A percentile compares a stretch with the other conserved stretches of the same genome.
These are phyloP conservation scores for Trichoderma guizhouense DNA, from an alignment of 2,329 filamentous ascomycete genomes.

Conservation along the genomic window DNA sequence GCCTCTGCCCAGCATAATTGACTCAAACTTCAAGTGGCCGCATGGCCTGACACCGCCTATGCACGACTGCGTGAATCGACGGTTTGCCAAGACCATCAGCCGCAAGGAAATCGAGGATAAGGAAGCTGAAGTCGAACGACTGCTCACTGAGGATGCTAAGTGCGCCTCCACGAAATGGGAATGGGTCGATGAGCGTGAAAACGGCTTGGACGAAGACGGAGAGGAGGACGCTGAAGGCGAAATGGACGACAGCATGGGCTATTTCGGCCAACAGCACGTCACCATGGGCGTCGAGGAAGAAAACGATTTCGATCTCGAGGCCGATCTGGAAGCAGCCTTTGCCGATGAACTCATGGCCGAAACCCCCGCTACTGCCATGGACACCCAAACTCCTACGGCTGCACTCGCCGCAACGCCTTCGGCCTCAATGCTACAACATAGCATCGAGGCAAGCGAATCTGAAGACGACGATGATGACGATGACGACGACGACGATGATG, in stretches of 20 bases:
- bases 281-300: slow-evolving; percentile 33
- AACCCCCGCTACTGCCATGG: slow-evolving; percentile 42
- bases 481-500: slow-evolving; percentile 40
- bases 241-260: slow-evolving; percentile 45
- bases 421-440: slow-evolving; percentile 38
- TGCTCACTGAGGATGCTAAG: slow-evolving; percentile 66
- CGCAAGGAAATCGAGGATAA: slow-evolving; percentile 83
- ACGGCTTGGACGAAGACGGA: slow-evolving; percentile 41
- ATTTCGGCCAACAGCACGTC: slow-evolving; percentile 34
- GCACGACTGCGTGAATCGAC: slow-evolving; percentile 76
- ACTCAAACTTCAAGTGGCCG: slow-evolving; percentile 69
- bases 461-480: slow-evolving; percentile 44
- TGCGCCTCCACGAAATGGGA: slow-evolving; percentile 61
- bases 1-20: slow-evolving; percentile 69
- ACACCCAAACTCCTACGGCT: slow-evolving; percentile 46
- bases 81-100: slow-evolving; percentile 79
- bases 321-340: slow-evolving; percentile 54
- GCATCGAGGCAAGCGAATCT: slow-evolving; percentile 41
- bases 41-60: slow-evolving; percentile 87
- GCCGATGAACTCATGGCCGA: slow-evolving; percentile 38
- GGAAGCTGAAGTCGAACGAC: slow-evolving; percentile 71
- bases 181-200: slow-evolving; percentile 54
- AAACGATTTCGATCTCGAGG: slow-evolving; percentile 53
- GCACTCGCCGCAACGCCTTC: slow-evolving; percentile 44
- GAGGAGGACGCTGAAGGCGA: slow-evolving; percentile 50